Conservation (phyloP, 164 flowering plant species). For the Nymphaea colorata region DNA sequence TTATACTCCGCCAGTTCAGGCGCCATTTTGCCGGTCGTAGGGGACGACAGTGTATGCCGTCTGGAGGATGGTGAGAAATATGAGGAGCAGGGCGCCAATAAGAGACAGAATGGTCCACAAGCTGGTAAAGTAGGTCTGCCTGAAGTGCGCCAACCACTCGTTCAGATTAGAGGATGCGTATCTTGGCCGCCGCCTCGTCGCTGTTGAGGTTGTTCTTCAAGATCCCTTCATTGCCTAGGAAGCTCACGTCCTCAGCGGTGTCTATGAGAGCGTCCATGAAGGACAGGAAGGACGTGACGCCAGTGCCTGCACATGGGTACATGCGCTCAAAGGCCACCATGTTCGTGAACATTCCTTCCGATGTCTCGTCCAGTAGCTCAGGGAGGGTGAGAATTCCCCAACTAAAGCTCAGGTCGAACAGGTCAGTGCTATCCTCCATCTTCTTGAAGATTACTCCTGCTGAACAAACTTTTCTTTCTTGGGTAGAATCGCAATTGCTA, state of each 20-base stretch:
- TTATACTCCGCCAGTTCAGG: no score
- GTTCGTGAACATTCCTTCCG: slow-evolving; percentile 33
- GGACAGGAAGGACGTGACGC: slow-evolving; percentile 33
- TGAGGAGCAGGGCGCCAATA: neutral
- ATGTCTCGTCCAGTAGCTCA: slow-evolving; percentile 31
- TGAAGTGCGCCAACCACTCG: neutral
- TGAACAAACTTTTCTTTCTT: neutral
- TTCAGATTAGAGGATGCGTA: slow-evolving; percentile 34
- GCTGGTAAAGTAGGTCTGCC: neutral
- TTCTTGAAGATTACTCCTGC: slow-evolving; percentile 35
- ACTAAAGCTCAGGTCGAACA: slow-evolving; percentile 32
- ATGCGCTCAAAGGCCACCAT: slow-evolving; percentile 48
- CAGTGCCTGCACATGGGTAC: slow-evolving; percentile 39
- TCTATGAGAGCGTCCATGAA: slow-evolving; percentile 56
- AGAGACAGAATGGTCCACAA: neutral
- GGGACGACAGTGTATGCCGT: neutral
- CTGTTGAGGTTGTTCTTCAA: slow-evolving; percentile 41
- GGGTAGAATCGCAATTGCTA: no score
- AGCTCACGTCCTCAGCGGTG: slow-evolving; percentile 29
- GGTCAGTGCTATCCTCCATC: slow-evolving; percentile 19
- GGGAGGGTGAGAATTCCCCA: slow-evolving; percentile 31
- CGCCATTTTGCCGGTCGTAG: neutral
- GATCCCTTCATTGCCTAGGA: slow-evolving; percentile 27
- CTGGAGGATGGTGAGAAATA: neutral
- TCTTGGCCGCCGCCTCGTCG: slow-evolving; percentile 34